Evolutionary conservation across 441 rosid species (phyloP).

Genomic region (Corymbia citriodora): DNA sequence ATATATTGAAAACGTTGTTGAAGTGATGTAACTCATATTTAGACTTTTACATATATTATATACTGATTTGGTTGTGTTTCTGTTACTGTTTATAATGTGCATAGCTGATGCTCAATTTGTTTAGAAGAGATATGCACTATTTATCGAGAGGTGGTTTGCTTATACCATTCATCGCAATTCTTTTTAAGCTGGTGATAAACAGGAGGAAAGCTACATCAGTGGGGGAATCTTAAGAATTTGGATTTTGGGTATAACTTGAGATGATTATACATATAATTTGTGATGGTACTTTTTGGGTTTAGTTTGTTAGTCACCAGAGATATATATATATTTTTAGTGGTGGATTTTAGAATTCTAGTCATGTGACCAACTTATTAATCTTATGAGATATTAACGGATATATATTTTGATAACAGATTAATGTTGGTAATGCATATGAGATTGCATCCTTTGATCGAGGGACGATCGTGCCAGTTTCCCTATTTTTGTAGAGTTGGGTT

Average conservation of each 20-base stretch:
- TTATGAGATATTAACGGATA: neutral
- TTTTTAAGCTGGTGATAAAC: neutral
- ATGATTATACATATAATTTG: neutral
- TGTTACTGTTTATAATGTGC: no score
- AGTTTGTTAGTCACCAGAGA: no score
- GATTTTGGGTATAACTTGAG: neutral
- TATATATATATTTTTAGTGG: no score
- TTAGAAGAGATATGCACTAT: neutral
- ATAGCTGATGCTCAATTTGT: no score
- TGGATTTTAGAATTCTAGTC: no score
- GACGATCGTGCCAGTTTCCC: fast-evolving
- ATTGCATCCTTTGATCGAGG: neutral
- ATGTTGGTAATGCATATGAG: fast-evolving
- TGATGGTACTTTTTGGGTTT: neutral
- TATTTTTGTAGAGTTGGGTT: neutral
- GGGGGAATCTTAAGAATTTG: neutral
- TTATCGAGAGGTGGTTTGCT: neutral
- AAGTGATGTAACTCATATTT: no score
- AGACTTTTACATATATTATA: neutral
- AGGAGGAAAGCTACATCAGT: neutral
- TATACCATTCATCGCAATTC: neutral
- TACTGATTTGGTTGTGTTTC: neutral
- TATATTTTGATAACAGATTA: neutral
- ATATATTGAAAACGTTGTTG: fast-evolving
- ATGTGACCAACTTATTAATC: neutral